A percentile compares a stretch with the other conserved stretches of the same genome.
phyloP scores from a whole-genome alignment of 2,329 filamentous ascomycete genomes.

The Canariomyces notabilis region DNA sequence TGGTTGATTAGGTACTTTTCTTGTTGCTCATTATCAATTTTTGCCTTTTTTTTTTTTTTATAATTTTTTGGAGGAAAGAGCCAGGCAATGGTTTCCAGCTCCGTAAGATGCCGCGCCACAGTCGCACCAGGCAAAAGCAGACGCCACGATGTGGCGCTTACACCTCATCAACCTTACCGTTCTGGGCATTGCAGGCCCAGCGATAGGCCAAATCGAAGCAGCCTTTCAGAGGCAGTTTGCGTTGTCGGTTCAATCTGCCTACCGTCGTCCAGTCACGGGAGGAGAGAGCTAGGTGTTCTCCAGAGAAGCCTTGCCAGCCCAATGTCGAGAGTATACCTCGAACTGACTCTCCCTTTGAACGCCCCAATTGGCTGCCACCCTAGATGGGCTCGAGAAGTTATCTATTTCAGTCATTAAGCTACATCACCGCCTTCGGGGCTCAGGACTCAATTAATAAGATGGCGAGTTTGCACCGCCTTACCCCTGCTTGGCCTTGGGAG shows the following conservation, averaged over 20 bases:
- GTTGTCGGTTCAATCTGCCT: too few species aligned
- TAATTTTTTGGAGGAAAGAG: not conserved
- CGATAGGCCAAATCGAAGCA: too few species aligned
- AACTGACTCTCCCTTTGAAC: too few species aligned
- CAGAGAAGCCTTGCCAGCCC: not conserved
- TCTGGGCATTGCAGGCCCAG: not conserved
- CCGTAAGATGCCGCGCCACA: not conserved
- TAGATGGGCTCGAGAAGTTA: not conserved
- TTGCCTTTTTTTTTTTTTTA: too few species aligned
- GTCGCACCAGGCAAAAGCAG: not conserved
- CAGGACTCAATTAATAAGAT: not conserved
- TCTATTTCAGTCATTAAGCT: not conserved
- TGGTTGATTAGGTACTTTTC: not conserved
- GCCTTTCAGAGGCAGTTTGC: not conserved
- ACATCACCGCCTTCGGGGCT: not conserved
- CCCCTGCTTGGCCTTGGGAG: not conserved
- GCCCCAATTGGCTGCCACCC: not conserved
- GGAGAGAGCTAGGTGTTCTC: not conserved
- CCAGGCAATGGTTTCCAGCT: not conserved
- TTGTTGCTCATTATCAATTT: too few species aligned
- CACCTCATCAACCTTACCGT: not conserved
- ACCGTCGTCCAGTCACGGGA: too few species aligned
- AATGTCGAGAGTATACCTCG: too few species aligned
- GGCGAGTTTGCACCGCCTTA: constrained; percentile 4
- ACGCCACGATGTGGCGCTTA: constrained; percentile 11